phyloP scores from a whole-genome alignment of 305 asterid genomes.

The Fraxinus velutina region DNA sequence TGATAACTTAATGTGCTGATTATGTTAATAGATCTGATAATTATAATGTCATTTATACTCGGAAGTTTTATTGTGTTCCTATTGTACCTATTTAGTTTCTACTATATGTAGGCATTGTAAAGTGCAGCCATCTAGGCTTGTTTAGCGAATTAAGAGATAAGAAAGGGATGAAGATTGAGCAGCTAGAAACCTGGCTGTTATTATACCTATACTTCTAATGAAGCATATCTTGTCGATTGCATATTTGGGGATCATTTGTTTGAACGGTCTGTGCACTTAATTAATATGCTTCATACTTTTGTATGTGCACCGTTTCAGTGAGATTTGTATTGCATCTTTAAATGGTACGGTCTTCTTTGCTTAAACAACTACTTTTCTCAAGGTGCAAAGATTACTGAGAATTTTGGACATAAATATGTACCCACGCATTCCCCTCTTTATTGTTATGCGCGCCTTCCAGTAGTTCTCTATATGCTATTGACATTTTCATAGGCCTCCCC shows the following conservation, averaged over 20 bases:
- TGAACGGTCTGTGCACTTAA: neutral
- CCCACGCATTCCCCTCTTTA: neutral
- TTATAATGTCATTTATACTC: neutral
- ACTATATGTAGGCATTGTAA: neutral
- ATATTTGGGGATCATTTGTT: slow-evolving; percentile 9
- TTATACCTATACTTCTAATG: neutral
- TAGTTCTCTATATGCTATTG: neutral
- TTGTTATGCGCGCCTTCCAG: neutral
- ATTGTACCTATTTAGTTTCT: neutral
- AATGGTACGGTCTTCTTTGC: neutral
- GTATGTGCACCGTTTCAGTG: neutral
- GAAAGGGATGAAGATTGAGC: neutral
- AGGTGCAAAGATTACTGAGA: neutral
- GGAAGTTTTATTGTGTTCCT: neutral
- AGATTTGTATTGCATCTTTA: neutral
- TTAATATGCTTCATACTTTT: neutral
- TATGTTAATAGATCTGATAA: neutral
- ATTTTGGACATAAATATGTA: neutral
- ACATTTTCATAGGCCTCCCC: neutral
- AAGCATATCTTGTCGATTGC: neutral
- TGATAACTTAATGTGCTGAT: neutral
- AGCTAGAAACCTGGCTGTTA: neutral
- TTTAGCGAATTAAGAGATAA: neutral
- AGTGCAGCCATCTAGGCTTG: neutral
- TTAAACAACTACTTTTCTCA: neutral